Conservation (phyloP, 1,284 basidiomycete genomes). For the Naganishia sp. region DNA sequence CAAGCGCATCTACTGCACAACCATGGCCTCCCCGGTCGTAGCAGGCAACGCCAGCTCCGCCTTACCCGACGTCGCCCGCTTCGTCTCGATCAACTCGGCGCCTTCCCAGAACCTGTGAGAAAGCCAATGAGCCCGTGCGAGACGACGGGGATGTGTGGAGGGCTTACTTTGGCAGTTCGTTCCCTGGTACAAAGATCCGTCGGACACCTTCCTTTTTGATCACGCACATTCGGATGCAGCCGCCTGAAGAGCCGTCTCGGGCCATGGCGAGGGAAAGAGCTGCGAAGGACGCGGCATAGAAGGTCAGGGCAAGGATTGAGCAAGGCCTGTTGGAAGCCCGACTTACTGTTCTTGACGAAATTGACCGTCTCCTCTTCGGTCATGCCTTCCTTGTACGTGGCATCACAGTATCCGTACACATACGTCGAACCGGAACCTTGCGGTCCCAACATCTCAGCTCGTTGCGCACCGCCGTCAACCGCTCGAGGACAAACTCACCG, state of each 20-base stretch:
- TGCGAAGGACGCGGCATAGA: slow-evolving; percentile 46
- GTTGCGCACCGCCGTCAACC: too few relatives aligned
- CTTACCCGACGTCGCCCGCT: slow-evolving; percentile 32
- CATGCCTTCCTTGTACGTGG: slow-evolving; percentile 96
- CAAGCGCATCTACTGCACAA: slow-evolving; percentile 27
- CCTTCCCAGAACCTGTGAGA: slow-evolving; percentile 35
- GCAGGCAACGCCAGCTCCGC: slow-evolving; percentile 25
- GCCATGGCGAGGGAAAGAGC: slow-evolving; percentile 95
- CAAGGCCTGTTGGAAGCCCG: neutral
- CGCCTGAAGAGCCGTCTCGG: slow-evolving; percentile 95
- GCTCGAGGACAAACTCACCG: slow-evolving; percentile 59
- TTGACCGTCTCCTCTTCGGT: slow-evolving; percentile 83
- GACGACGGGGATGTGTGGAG: neutral
- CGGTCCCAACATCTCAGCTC: neutral
- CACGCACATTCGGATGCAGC: slow-evolving; percentile 94
- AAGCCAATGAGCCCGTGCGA: neutral
- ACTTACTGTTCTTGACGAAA: slow-evolving; percentile 94
- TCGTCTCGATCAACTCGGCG: slow-evolving; percentile 33
- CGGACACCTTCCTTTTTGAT: slow-evolving; percentile 92
- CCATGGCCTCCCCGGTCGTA: slow-evolving; percentile 23
- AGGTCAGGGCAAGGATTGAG: neutral
- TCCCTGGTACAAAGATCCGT: slow-evolving; percentile 90
- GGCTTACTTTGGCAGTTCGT: slow-evolving; percentile 68
- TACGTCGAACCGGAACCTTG: slow-evolving; percentile 95
- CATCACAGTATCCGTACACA: slow-evolving; percentile 98